These are phyloP conservation scores for Ophiostoma sp. DNA, from an alignment of 2,329 filamentous ascomycete genomes.

Conservation along the genomic window DNA sequence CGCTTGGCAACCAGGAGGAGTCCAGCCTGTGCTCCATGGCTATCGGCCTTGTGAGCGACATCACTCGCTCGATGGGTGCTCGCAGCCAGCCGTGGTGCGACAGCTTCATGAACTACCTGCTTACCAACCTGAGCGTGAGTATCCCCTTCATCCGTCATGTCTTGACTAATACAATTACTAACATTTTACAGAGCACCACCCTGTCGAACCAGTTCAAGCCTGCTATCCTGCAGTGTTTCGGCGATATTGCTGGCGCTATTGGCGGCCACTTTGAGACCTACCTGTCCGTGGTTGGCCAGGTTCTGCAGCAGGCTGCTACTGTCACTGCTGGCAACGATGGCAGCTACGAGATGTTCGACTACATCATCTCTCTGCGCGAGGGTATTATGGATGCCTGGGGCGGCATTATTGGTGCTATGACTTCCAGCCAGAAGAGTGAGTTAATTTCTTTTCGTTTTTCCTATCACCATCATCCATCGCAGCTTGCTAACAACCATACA, in stretches of 20 bases:
- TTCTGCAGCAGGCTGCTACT: constrained; percentile 86
- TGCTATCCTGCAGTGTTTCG: constrained; percentile 95
- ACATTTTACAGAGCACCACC: constrained; percentile 64
- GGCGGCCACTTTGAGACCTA: constrained; percentile 91
- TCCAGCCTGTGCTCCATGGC: constrained; percentile 93
- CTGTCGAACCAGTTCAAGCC: constrained; percentile 97
- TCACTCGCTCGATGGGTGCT: constrained; percentile 86
- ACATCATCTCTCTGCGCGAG: constrained; percentile 90
- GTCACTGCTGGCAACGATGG: constrained; percentile 78
- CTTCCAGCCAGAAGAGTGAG: constrained; percentile 73
- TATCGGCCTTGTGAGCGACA: constrained; percentile 95
- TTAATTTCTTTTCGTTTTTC: constrained; percentile 25
- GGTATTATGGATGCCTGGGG: constrained; percentile 99
- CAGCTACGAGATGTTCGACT: constrained; percentile 94
- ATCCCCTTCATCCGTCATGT: constrained; percentile 23
- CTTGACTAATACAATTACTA: constrained; percentile 13
- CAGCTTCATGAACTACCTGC: constrained; percentile 94
- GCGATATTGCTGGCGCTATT: constrained; percentile 95
- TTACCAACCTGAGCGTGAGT: constrained; percentile 82
- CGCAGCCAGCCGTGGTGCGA: constrained; percentile 95
- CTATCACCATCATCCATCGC: neutral
- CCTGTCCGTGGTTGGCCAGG: constrained; percentile 85
- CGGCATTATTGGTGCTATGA: constrained; percentile 93
- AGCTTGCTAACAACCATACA: constrained; percentile 43
- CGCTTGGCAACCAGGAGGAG: constrained; percentile 93